Evolutionary conservation across 257 asterid species (phyloP).

Genomic region (Solanum appendiculatum): DNA sequence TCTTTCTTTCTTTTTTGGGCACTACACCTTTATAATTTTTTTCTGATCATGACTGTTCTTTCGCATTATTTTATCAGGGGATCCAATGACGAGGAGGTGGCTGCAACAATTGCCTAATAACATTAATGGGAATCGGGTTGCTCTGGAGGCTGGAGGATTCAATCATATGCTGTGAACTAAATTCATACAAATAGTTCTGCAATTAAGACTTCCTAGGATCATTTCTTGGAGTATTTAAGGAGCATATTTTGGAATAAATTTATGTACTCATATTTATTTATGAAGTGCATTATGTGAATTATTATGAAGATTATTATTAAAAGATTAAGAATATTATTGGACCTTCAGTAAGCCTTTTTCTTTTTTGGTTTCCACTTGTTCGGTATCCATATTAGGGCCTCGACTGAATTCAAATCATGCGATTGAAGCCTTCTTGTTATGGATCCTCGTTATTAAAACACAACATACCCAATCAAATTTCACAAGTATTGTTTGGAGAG

Average conservation of each 20-base stretch:
- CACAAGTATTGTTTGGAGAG: too few species aligned
- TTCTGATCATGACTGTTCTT: not conserved
- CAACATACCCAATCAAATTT: too few species aligned
- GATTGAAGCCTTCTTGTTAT: too few species aligned
- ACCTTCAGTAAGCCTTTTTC: not conserved
- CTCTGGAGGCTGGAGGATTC: slow-evolving; percentile 50
- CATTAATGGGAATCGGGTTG: slow-evolving; percentile 55
- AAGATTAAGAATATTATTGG: not conserved
- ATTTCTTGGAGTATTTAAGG: not conserved
- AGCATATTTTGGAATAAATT: not conserved
- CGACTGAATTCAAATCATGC: too few species aligned
- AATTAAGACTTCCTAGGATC: too few species aligned
- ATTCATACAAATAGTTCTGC: not conserved
- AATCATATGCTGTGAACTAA: slow-evolving; percentile 44
- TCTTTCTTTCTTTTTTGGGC: not conserved
- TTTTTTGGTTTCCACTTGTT: not conserved
- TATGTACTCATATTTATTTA: not conserved
- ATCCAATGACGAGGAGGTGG: slow-evolving; percentile 71
- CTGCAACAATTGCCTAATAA: slow-evolving; percentile 62
- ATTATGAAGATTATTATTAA: not conserved
- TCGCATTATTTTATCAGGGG: slow-evolving; percentile 23
- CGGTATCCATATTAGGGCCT: not conserved
- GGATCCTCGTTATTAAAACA: too few species aligned
- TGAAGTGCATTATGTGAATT: not conserved
- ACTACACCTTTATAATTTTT: too few species aligned